Evolutionary conservation across 768 basidiomycete species (phyloP), one percentile per base, ranked within the genome.

Genomic region (Mycena indigotica): DNA sequence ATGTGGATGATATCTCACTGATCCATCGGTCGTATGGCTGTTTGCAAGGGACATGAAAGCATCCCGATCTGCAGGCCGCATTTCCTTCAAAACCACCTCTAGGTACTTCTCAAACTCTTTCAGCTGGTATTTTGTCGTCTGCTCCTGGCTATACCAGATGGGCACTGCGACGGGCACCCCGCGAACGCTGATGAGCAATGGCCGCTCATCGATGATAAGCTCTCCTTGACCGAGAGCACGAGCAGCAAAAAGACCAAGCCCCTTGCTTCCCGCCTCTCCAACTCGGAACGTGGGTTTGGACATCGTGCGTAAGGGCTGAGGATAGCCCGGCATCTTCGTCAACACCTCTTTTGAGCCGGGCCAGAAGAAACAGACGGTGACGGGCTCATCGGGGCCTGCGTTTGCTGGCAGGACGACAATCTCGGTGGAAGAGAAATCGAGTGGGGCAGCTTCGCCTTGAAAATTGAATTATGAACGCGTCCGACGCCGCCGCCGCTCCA

Each of bases 191-290:
- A 61, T 51, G 29, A 52, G 55, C 39, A 61, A 19, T 25, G 60
- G 59, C 24, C 63, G 59, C 50, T 64, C 63, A 51, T 29, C 52
- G 30, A 58, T 52, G 26, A 64, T 64, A 46, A 61, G 56, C 28
- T 55, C 53, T 5, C 63, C 63, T n/a, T 50, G 58, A 8, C 30
- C 29, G 23, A 61, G 41, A 23, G 56, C 28, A 5, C 63, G 63
- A 16, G 41, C 46, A 1, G 59, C 63, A 40, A 61, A 61, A 56
- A 64, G 56, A 23, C 63, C 63, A 2, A 52, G 23, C 3, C 63
- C 59, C 44, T 61, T 64, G 19, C 24, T n/a, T n/a, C 49, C 55
- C 21, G 28, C 19, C 5, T 24, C 26, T 2, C 30, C 45, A 30
- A 63, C 53, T 24, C 44, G 19, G 35, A 63, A 63, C n/a, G n/a